These are phyloP conservation scores for Paraurostyla sp. DNA, from an alignment of 73 alveolate genomes.

Conservation along the genomic window DNA sequence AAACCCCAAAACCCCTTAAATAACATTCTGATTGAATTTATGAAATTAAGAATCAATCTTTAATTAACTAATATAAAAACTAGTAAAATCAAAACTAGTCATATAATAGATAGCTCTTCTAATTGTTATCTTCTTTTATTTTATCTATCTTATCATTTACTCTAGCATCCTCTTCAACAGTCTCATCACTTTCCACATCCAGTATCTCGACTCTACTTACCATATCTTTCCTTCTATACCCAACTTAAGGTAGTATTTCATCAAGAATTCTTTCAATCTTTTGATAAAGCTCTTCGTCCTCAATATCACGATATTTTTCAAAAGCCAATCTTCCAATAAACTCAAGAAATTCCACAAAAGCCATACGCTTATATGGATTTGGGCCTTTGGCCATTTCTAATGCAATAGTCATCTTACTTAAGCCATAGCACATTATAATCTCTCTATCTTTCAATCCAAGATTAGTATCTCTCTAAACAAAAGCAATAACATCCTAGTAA, in stretches of 20 bases:
- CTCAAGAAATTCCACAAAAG: constrained; percentile 72
- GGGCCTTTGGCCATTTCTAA: constrained; percentile 54
- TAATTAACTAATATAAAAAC: no score
- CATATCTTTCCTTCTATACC: constrained; percentile 21
- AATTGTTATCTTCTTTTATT: no score
- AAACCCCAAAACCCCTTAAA: no score
- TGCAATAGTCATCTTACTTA: constrained; percentile 60
- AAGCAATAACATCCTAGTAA: neutral
- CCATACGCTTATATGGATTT: constrained; percentile 44
- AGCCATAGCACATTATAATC: constrained; percentile 58
- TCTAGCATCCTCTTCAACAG: neutral
- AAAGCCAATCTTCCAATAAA: constrained; percentile 64
- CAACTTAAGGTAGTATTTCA: neutral
- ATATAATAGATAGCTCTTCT: no score
- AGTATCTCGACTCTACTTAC: neutral
- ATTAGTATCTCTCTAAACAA: constrained; percentile 1
- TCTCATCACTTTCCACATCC: constrained; percentile 17
- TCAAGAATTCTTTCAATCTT: constrained; percentile 41
- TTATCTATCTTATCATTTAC: no score
- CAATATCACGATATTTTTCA: constrained; percentile 7
- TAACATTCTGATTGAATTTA: no score
- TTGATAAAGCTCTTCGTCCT: neutral
- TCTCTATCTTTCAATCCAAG: neutral
- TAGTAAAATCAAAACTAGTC: no score
- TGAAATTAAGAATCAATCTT: no score